Base-by-base conservation (phyloP, 768 basidiomycete genomes). In the Pisolithus albus region DNA sequence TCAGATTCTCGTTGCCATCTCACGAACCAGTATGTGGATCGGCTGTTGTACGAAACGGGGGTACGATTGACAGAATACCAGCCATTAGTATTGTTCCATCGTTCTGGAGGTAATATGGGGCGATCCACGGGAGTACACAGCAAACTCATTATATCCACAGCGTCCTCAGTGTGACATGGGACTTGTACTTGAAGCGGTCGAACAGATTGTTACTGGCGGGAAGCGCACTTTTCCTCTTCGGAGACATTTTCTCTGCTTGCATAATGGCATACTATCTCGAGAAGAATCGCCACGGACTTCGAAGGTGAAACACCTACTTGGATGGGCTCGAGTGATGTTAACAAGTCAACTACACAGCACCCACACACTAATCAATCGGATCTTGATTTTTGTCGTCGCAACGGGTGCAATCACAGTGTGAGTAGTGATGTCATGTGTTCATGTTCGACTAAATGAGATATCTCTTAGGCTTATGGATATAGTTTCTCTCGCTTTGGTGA, bases 331-430 rank as follows among this genome's bases (percentile, higher is more conserved):
- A 34, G 34, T 5, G 34, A 11, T 34, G 18, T 40, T 40, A 41
- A 1, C 52, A 3, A 2, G 2, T 3, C 0, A 26, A 10, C 7
- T 51, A 1, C 54, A 54, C 15, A 65, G 63, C 2, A 59, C 64
- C 2, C 49, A 65, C 13, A 2, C 34, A 1, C 47, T 65, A 5
- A 49, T 65, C 53, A 58, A 64, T 34, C 52, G 43, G 43, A 8
- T 44, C 26, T 44, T 44, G 43, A 23, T 52, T 24, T 52, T 47
- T 18, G 39, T 28, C 18, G 40, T 48, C 10, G 52, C 52, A 36
- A 52, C 52, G 11, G 52, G 52, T 23, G 46, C 46, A 42, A 37
- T 52, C n/a, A 42, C 32, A 16, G 46, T 46, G 52, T 52, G 28
- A 52, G 52, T 47, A 15, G 7, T 18, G 11, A 18, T 7, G 13